These are phyloP conservation scores for Mycena latifolia DNA, from an alignment of 768 basidiomycete genomes.

Conservation along the genomic window DNA sequence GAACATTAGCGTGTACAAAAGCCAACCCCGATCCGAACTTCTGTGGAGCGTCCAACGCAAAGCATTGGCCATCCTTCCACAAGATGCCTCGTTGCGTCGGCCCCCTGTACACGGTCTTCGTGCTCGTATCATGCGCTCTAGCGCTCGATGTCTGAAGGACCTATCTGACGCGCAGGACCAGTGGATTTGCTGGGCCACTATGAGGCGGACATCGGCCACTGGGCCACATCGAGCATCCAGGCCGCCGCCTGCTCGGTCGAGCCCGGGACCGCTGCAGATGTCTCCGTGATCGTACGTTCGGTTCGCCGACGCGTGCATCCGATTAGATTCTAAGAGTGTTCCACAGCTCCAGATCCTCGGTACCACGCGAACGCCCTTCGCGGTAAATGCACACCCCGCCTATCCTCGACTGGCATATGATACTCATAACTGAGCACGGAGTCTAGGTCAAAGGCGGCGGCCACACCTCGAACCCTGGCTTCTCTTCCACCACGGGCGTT, in stretches of 20 bases:
- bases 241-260: slow-evolving; percentile 66
- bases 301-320: background rate
- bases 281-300: slow-evolving; percentile 59
- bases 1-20: too few relatives aligned
- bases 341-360: slow-evolving; percentile 62
- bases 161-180: background rate
- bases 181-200: slow-evolving; percentile 48
- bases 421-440: background rate
- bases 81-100: too few relatives aligned
- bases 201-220: slow-evolving; percentile 59
- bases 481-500: slow-evolving; percentile 71
- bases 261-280: slow-evolving; percentile 65
- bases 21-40: too few relatives aligned
- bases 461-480: slow-evolving; percentile 65
- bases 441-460: slow-evolving; percentile 74
- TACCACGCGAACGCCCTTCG: slow-evolving; percentile 62
- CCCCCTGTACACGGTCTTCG: too few relatives aligned
- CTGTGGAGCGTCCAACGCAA: too few relatives aligned
- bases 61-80: too few relatives aligned
- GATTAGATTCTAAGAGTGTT: background rate
- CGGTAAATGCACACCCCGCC: slow-evolving; percentile 55
- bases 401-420: background rate
- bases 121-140: too few relatives aligned
- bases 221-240: slow-evolving; percentile 63
- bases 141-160: background rate